phyloP scores from a whole-genome alignment of 2,329 filamentous ascomycete species.

The Nigrospora sphaerica region DNA sequence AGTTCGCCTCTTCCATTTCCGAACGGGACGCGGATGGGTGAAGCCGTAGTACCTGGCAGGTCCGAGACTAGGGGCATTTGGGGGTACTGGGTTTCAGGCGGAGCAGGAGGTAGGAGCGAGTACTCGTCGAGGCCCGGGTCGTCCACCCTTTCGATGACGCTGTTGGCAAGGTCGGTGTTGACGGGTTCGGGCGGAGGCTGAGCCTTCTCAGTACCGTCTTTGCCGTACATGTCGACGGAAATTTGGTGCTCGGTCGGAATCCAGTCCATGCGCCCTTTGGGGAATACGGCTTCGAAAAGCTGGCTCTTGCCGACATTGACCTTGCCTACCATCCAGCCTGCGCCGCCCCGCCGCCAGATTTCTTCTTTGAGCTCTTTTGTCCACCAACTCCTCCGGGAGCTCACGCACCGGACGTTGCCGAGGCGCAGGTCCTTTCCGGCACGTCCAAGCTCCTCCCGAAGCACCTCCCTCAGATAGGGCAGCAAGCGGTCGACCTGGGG shows the following conservation, averaged over 20 bases:
- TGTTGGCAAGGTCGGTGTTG: constrained; percentile 7
- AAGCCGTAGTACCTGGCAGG: constrained; percentile 88
- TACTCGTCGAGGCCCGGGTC: constrained; percentile 27
- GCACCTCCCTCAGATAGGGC: constrained; percentile 72
- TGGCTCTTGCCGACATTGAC: constrained; percentile 96
- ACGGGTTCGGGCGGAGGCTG: neutral
- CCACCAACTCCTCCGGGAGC: constrained; percentile 84
- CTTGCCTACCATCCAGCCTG: constrained; percentile 95
- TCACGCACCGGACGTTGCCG: constrained; percentile 82
- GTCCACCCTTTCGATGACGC: constrained; percentile 15
- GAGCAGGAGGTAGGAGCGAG: constrained; percentile 68
- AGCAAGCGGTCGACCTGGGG: constrained; percentile 78
- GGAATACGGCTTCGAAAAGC: constrained; percentile 81
- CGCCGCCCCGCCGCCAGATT: constrained; percentile 77
- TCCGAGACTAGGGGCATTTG: constrained; percentile 80
- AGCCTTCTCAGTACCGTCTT: neutral
- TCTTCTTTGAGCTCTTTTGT: constrained; percentile 79
- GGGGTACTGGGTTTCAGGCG: constrained; percentile 67
- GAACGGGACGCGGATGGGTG: constrained; percentile 88
- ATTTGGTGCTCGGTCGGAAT: constrained; percentile 29
- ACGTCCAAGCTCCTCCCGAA: constrained; percentile 69
- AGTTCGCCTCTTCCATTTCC: constrained; percentile 81
- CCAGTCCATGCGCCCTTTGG: constrained; percentile 56
- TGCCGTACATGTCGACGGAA: constrained; percentile 21
- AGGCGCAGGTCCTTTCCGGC: constrained; percentile 65